Evolutionary conservation across 768 basidiomycete species (phyloP), one percentile per base, ranked within the genome.

Genomic region (Mycena rebaudengoi): DNA sequence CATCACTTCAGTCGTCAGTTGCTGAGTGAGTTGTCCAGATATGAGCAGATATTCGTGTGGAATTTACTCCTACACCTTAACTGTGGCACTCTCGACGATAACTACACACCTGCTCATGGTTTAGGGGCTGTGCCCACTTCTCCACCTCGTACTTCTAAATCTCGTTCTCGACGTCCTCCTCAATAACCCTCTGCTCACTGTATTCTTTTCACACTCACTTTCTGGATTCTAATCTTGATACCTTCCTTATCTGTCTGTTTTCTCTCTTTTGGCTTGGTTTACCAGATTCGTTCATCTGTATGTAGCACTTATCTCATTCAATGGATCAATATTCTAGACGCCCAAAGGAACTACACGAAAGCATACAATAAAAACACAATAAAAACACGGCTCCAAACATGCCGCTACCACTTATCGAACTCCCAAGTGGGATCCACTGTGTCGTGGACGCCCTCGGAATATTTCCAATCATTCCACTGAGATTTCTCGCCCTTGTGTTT

Each of bases 21-120:
- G 50, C 37, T 43, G 35, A 54, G 26, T 51, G 71, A 37, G 67
- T 54, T 50, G 51, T 61, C 25, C 60, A 92, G 92, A 74, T 96
- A 91, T 70, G 95, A 98, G 72, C 92, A 96, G 71, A 85, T 88
- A 54, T 96, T 97, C 70, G 91, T 97, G 1, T 89, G 93, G 67
- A 90, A 95, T 71, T 81, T 98, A 29, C 80, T 97, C 10, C 78
- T 93, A 23, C 86, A 96, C 74, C 88, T 96, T 63, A 88, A 86
- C 65, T 92, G 92, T 69, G 79, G 82, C 56, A 87, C 87, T 65
- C 78, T 92, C n/a, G 95, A 97, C 73, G 80, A 84, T 5, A 85
- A 89, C 62, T 97, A 94, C 74, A 80, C 85, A 30, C 95, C 95
- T 25, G 76, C 80, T 14, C 95, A 96, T 73, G 95, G 94, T 8